Base-by-base conservation (phyloP, 2,329 filamentous ascomycete genomes). In the Cladophialophora immunda region DNA sequence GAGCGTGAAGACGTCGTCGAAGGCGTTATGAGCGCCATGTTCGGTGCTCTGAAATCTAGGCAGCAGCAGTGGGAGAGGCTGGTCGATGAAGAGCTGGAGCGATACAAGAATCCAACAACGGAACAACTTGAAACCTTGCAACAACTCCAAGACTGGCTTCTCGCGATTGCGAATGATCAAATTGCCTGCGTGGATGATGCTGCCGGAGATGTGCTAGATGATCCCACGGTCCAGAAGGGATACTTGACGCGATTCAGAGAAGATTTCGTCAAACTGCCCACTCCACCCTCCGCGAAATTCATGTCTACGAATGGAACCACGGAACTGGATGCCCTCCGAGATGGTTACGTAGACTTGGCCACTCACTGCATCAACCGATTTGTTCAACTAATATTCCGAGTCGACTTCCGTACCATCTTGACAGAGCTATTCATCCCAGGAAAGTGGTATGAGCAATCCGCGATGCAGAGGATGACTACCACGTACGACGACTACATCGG, bases 91-190 rank as follows among this genome's bases (percentile, higher is more conserved):
- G 95, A 99, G 80, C 90, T 90, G 22, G 82, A 83, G 58, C 91
- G 89, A 74, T 97, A 93, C 78, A 90, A 91, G 77, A 72, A 76
- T 66, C 73, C 80, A 67, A 73, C 81, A 65, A 75, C 78, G 15
- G 81, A 83, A 19, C 78, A 81, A 68, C 75, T 77, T 75, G 93
- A 97, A 77, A 88, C 91, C 2, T 83, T 97, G 30, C 92, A 97
- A 77, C 78, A 84, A 22, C 78, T 89, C 52, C 87, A 90, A 75
- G 95, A 99, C 81, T 99, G 94, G 93, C 90, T 99, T 64, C 89
- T 99, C 61, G 94, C 95, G 54, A 93, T 96, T 65, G 95, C 96
- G 73, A 99, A 99, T 81, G 95, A 99, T 80, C 95, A 99, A 79
- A 98, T 99, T 77, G 94, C 94, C 64, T 97, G 93, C 79, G 97